Percentiles rank a stretch among this genome's conserved stretches.
phyloP scores from a whole-genome alignment of 148 eudicot genomes.

The Rhododendron molle region DNA sequence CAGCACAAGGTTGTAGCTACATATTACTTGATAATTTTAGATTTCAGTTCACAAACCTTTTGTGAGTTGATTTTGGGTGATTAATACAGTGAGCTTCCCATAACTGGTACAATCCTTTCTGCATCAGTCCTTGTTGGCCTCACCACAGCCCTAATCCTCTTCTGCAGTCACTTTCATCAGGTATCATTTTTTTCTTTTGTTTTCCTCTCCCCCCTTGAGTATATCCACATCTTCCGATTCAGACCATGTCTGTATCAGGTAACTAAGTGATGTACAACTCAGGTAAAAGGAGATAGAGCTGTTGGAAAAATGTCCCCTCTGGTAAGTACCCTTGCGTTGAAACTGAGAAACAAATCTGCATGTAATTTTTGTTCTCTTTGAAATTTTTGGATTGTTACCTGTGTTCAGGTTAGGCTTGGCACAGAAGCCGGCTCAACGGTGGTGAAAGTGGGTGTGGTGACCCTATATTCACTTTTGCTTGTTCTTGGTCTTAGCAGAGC shows the following conservation, averaged over 20 bases:
- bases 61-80: slow-evolving; percentile 11
- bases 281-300: slow-evolving; percentile 77
- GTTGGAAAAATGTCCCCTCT: slow-evolving; percentile 84
- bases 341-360: background rate
- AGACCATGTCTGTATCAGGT: background rate
- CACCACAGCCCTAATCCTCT: slow-evolving; percentile 81
- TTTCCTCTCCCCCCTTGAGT: background rate
- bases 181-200: slow-evolving; percentile 26
- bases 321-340: slow-evolving; percentile 37
- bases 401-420: slow-evolving; percentile 74
- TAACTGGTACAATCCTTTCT: slow-evolving; percentile 52
- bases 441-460: slow-evolving; percentile 46
- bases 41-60: background rate
- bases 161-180: slow-evolving; percentile 99
- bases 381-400: background rate
- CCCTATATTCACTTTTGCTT: slow-evolving; percentile 46
- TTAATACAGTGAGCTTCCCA: slow-evolving; percentile 44
- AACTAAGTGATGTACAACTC: slow-evolving; percentile 11
- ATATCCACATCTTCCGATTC: background rate
- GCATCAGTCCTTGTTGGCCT: slow-evolving; percentile 79
- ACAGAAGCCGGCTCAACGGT: slow-evolving; percentile 53
- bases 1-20: slow-evolving; percentile 40
- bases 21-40: background rate
- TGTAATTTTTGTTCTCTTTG: background rate
- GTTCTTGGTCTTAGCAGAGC: slow-evolving; percentile 44